Percentiles rank a stretch among this genome's conserved stretches.
Evolutionary conservation across 2,329 filamentous ascomycete genomes (phyloP).

Genomic region (Xylaria sp.): DNA sequence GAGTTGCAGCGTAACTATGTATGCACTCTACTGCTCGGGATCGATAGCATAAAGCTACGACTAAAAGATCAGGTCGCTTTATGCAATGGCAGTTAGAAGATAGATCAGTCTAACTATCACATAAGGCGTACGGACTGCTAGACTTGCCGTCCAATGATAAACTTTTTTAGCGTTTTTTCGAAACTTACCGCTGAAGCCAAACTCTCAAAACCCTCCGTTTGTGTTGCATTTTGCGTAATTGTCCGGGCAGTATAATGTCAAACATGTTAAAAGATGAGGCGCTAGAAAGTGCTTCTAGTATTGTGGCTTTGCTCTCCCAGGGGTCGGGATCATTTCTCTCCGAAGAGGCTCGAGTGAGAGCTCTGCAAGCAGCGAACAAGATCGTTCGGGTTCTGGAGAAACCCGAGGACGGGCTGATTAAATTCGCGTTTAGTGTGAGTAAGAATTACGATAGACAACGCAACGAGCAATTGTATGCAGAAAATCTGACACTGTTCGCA

Average conservation of each 20-base stretch:
- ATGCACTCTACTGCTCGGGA: neutral
- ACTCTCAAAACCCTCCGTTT: neutral
- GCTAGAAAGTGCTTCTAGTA: conserved; percentile 10
- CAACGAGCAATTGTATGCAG: neutral
- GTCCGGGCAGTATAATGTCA: conserved; percentile 3
- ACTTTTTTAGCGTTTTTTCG: neutral
- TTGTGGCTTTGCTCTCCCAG: conserved; percentile 21
- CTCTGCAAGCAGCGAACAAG: conserved; percentile 11
- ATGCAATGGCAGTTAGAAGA: neutral
- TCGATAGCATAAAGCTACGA: neutral
- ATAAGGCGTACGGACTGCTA: conserved; percentile 2
- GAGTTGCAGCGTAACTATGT: conserved; percentile 3
- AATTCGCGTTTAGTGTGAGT: conserved; percentile 24
- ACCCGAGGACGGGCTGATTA: conserved; percentile 28
- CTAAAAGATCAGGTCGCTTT: neutral
- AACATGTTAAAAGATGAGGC: conserved; percentile 12
- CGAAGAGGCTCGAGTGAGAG: conserved; percentile 18
- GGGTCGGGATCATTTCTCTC: conserved; percentile 16
- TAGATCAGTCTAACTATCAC: conserved; percentile 4
- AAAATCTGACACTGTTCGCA: conserved; percentile 11
- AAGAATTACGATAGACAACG: neutral
- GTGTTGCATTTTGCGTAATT: neutral
- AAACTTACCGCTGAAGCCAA: neutral
- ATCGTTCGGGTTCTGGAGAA: conserved; percentile 19
- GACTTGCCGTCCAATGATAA: neutral